Conservation (phyloP, 495 filamentous ascomycete genomes). For the Penicillium maclennaniae region DNA sequence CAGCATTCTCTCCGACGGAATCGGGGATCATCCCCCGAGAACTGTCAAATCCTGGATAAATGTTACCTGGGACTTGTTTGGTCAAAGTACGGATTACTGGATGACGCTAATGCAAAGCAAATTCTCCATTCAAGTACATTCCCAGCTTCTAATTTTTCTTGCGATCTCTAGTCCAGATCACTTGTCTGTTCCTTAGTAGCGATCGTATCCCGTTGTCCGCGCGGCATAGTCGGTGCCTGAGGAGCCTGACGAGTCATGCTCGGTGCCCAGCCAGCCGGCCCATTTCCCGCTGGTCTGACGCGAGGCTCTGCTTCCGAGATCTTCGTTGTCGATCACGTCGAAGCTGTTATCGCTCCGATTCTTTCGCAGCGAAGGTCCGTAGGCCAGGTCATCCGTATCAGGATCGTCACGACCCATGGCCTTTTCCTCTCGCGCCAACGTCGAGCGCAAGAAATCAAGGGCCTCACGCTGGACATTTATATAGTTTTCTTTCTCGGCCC, state of each 20-base stretch:
- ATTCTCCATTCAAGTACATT: not conserved
- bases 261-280: slow-evolving; percentile 37
- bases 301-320: slow-evolving; percentile 37
- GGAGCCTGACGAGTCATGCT: slow-evolving; percentile 26
- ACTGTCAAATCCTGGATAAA: slow-evolving; percentile 4
- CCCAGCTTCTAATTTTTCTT: not conserved
- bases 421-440: slow-evolving; percentile 69
- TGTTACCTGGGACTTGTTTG: not conserved
- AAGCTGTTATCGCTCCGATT: slow-evolving; percentile 76
- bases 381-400: slow-evolving; percentile 45
- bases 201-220: slow-evolving; percentile 28
- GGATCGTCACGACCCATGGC: slow-evolving; percentile 37
- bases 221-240: slow-evolving; percentile 32
- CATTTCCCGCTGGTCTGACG: slow-evolving; percentile 31
- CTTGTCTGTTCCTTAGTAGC: slow-evolving; percentile 10
- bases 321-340: slow-evolving; percentile 75
- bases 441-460: slow-evolving; percentile 64
- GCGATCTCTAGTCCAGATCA: not conserved
- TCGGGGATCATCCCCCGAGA: slow-evolving; percentile 12
- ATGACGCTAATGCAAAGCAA: not conserved
- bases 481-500: slow-evolving; percentile 63
- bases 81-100: not conserved
- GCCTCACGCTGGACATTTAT: slow-evolving; percentile 70
- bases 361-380: slow-evolving; percentile 55
- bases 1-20: slow-evolving; percentile 15